These are phyloP conservation scores for Saccharomycopsis hybrid DNA, from an alignment of 1,139 yeast species.

Conservation along the genomic window DNA sequence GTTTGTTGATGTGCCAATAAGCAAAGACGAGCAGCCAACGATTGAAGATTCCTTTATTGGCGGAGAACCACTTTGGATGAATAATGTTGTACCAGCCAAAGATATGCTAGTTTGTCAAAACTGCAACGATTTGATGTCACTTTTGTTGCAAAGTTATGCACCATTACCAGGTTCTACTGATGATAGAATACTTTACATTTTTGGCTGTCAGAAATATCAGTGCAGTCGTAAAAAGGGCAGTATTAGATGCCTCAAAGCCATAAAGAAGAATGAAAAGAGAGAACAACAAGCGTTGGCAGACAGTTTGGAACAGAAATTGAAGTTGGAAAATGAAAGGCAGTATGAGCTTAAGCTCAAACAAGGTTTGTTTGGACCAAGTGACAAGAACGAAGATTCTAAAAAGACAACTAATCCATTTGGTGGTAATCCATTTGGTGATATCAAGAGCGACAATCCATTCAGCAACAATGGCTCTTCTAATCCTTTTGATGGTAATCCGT, in stretches of 20 bases:
- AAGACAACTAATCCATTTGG: too few species aligned
- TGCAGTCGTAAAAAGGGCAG: conserved; percentile 70
- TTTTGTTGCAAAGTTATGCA: conserved; percentile 73
- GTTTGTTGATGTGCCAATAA: conserved; percentile 50
- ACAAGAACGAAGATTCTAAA: neutral
- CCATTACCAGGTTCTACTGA: conserved; percentile 67
- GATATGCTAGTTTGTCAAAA: conserved; percentile 52
- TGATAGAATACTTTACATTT: conserved; percentile 75
- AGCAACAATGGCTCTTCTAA: conserved; percentile 18
- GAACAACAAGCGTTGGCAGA: conserved; percentile 28
- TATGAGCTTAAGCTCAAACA: conserved; percentile 7
- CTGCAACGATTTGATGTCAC: conserved; percentile 57
- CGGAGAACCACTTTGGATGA: conserved; percentile 50
- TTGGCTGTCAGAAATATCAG: conserved; percentile 56
- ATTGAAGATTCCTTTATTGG: conserved; percentile 77
- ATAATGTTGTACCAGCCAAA: conserved; percentile 22
- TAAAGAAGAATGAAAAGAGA: conserved; percentile 27
- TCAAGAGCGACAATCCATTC: conserved; percentile 30
- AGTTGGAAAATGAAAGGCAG: conserved; percentile 19
- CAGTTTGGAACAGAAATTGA: conserved; percentile 40
- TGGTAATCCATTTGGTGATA: too few species aligned
- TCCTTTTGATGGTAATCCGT: conserved; percentile 29
- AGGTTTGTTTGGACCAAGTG: conserved; percentile 7
- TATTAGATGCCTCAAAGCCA: conserved; percentile 68
- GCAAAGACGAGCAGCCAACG: conserved; percentile 43